A percentile compares a stretch with the other conserved stretches of the same genome.
Evolutionary conservation across 1,284 basidiomycete genomes (phyloP).

Genomic region (Puccinia coronata): DNA sequence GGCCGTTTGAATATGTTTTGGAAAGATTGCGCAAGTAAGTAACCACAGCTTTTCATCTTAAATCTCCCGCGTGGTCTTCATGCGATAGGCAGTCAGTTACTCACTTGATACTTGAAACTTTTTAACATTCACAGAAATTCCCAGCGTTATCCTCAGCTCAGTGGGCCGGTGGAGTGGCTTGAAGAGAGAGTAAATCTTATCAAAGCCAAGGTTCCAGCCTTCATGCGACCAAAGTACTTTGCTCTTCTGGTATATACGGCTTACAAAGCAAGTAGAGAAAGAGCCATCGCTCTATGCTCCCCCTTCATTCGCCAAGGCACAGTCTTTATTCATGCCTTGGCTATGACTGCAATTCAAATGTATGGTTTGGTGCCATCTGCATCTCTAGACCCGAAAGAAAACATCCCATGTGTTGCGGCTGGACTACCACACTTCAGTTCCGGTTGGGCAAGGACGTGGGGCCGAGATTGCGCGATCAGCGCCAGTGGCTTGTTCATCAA

Average conservation of each 20-base stretch:
- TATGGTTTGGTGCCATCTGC: conserved; percentile 83
- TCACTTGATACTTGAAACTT: no score
- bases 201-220: conserved; percentile 72
- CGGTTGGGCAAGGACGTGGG: conserved; percentile 93
- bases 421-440: conserved; percentile 87
- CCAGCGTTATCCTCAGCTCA: conserved; percentile 69
- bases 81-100: no score
- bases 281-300: conserved; percentile 79
- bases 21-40: conserved; percentile 72
- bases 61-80: neutral
- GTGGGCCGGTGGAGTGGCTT: conserved; percentile 75
- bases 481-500: conserved; percentile 79
- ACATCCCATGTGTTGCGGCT: conserved; percentile 82
- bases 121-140: conserved; percentile 65
- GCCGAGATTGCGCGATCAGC: conserved; percentile 71
- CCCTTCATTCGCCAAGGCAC: conserved; percentile 81
- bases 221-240: conserved; percentile 90
- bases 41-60: conserved; percentile 14
- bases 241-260: conserved; percentile 82
- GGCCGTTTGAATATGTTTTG: conserved; percentile 84
- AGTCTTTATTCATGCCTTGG: conserved; percentile 83
- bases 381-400: conserved; percentile 69
- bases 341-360: conserved; percentile 85
- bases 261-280: conserved; percentile 80
- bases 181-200: conserved; percentile 78